Evolutionary conservation across 768 basidiomycete species (phyloP), one percentile per base, ranked within the genome.

Genomic region (Dictyophora rubrovolvata): DNA sequence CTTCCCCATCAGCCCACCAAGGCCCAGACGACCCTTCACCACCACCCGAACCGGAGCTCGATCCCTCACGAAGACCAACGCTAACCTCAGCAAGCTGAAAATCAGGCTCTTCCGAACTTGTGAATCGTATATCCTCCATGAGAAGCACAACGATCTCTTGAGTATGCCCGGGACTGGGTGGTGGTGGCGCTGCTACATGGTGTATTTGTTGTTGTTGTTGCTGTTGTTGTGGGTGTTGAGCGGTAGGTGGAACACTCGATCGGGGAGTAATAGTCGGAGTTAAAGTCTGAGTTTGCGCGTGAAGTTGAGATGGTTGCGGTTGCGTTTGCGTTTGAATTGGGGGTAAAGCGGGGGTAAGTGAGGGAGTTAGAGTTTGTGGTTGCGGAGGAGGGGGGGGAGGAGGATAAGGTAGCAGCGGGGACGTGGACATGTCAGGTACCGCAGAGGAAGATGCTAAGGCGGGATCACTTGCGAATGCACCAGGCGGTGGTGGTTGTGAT

Each of bases 1-100:
- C 63, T 37, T 60, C 48, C 1, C 62, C 63, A 34, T 64, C 58
- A 21, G 63, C 63, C 63, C 63, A 64, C 34, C 48, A 64, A 12
- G 54, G 54, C 20, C 56, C 58, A 11, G 62, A 53, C 14, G 35
- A 42, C 16, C 50, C 56, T 42, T 42, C 42, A 42, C 42, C 42
- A 42, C 14, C 12, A 12, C 42, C 42, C 28, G 28, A 28, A 4
- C 42, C 42, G 42, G 42, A 42, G n/a, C 42, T 42, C 17, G 56
- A 47, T 9, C 47, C 50, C 2, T 37, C 60, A 9, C 57, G 56
- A 11, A 64, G 48, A 9, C 34, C 37, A n/a, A 64, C 54, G 17
- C 10, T 42, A 47, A 64, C 59, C 50, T 64, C 63, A 1, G 61
- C 63, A 9, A 64, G 46, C 22, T 63, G 63, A 20, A 49, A 59